Conservation (phyloP, 139 green algal genomes). For the Ulvella scutata region DNA sequence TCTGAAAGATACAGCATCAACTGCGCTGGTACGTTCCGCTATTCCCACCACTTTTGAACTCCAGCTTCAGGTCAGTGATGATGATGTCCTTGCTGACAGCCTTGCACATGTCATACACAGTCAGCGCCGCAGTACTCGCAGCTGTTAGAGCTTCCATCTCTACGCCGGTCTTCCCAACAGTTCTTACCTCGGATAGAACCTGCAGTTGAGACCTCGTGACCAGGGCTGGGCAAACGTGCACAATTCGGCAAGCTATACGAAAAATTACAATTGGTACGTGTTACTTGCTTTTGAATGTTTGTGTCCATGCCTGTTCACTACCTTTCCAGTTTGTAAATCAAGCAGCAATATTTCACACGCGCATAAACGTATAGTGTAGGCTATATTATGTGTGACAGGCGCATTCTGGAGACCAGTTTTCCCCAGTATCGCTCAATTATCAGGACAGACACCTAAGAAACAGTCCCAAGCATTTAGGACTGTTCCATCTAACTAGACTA, state of each 20-base stretch:
- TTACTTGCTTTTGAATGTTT: not conserved
- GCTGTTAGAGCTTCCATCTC: slow-evolving; percentile 97
- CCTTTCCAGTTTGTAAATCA: slow-evolving; percentile 8
- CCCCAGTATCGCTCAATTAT: too few relatives aligned
- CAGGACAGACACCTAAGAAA: too few relatives aligned
- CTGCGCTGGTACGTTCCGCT: slow-evolving; percentile 38
- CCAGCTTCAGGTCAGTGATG: slow-evolving; percentile 59
- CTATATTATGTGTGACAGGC: not conserved
- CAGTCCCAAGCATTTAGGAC: too few relatives aligned
- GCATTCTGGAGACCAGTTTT: too few relatives aligned
- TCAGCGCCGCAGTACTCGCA: slow-evolving; percentile 61
- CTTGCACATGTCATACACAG: slow-evolving; percentile 98
- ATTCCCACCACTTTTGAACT: slow-evolving; percentile 66
- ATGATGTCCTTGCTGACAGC: slow-evolving; percentile 54
- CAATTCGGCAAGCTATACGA: too few relatives aligned
- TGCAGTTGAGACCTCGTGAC: slow-evolving; percentile 16
- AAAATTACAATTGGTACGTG: too few relatives aligned
- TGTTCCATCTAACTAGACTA: too few relatives aligned
- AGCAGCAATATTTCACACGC: not conserved
- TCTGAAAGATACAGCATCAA: too few relatives aligned
- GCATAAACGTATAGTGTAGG: not conserved
- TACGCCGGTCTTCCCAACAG: slow-evolving; percentile 62
- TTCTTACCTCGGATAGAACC: slow-evolving; percentile 32
- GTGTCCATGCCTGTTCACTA: slow-evolving; percentile 19
- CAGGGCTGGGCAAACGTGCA: not conserved